Conservation (phyloP, 2,329 filamentous ascomycete genomes). For the Claviceps quebecensis region DNA sequence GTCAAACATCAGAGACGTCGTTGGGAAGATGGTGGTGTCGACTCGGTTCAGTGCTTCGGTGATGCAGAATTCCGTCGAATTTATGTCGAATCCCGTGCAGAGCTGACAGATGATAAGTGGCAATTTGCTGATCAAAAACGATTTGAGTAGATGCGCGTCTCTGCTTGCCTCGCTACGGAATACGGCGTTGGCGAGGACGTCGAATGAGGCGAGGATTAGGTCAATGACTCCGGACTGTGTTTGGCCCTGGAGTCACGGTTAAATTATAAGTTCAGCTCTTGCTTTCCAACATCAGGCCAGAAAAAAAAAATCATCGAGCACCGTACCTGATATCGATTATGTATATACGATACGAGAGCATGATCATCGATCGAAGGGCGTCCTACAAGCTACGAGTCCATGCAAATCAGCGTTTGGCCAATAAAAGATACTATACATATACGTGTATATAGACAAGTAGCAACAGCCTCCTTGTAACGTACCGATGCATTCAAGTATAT, state of each 20-base stretch:
- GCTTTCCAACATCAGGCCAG: background rate
- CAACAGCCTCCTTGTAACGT: conserved; percentile 16
- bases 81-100: conserved; percentile 45
- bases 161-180: conserved; percentile 46
- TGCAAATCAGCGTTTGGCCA: background rate
- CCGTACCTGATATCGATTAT: conserved; percentile 66
- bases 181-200: conserved; percentile 75
- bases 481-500: conserved; percentile 74
- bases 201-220: conserved; percentile 76
- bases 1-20: conserved; percentile 44
- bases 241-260: conserved; percentile 43
- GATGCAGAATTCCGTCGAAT: conserved; percentile 58
- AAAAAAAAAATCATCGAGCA: background rate
- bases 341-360: conserved; percentile 63
- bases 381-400: conserved; percentile 52
- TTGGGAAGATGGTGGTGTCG: conserved; percentile 62
- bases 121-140: conserved; percentile 65
- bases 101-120: conserved; percentile 40
- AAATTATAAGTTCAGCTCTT: conserved; percentile 5
- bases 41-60: conserved; percentile 63
- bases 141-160: conserved; percentile 61
- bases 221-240: conserved; percentile 66
- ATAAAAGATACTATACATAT: background rate
- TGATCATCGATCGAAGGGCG: conserved; percentile 73
- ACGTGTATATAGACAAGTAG: background rate